Percentiles rank a stretch among this genome's conserved stretches.
Evolutionary conservation across 2,329 filamentous ascomycete genomes (phyloP).

Genomic region (Rhinocladiella mackenziei): DNA sequence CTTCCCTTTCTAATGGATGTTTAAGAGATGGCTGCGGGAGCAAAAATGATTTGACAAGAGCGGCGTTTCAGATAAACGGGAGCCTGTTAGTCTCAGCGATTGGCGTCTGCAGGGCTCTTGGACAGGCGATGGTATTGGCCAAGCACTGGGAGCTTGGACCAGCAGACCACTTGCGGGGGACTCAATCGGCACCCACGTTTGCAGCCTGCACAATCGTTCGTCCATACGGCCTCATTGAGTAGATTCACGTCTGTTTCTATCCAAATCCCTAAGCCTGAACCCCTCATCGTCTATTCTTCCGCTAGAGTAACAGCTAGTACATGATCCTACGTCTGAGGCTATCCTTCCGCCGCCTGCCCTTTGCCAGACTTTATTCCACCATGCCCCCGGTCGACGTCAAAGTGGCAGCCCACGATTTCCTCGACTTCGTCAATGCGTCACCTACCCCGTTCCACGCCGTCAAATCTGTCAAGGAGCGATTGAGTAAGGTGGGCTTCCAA

Average conservation of each 20-base stretch:
- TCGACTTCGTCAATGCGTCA: slow-evolving; percentile 90
- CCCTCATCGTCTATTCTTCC: neutral
- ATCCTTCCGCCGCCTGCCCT: slow-evolving; percentile 3
- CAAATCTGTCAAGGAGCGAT: slow-evolving; percentile 67
- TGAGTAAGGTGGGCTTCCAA: slow-evolving; percentile 79
- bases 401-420: slow-evolving; percentile 68
- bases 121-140: no score
- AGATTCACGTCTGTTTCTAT: no score
- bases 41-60: slow-evolving; percentile 20
- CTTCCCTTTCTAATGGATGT: slow-evolving; percentile 6
- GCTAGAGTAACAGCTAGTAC: neutral
- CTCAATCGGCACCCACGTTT: no score
- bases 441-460: slow-evolving; percentile 96
- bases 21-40: slow-evolving; percentile 15
- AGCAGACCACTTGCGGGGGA: no score
- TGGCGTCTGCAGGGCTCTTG: neutral
- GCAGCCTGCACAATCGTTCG: no score
- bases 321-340: slow-evolving; percentile 23
- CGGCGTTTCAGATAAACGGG: slow-evolving; percentile 8
- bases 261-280: neutral
- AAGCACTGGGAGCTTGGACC: no score
- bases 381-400: slow-evolving; percentile 33
- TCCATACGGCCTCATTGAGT: no score
- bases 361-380: slow-evolving; percentile 22
- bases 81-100: neutral